These are phyloP conservation scores for Martensiomyces pterosporus DNA, from an alignment of 192 early-diverging fungal genomes.

Conservation along the genomic window DNA sequence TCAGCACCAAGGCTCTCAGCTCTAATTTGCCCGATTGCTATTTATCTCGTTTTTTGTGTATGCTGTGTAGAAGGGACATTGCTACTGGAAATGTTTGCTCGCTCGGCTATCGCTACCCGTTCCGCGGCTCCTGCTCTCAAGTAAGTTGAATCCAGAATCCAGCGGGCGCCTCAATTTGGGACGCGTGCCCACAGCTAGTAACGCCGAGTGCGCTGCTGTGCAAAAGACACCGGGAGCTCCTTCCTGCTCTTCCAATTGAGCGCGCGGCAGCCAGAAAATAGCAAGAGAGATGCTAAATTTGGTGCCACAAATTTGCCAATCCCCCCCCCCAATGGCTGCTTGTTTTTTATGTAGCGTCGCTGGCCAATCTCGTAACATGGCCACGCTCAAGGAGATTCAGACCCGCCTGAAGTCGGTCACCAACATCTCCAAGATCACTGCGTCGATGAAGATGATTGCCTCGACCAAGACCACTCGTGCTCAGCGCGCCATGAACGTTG, in stretches of 20 bases:
- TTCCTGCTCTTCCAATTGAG: too few relatives aligned
- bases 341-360: constrained; percentile 43
- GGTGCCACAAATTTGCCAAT: too few relatives aligned
- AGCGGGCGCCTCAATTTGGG: background rate
- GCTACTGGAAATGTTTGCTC: constrained; percentile 40
- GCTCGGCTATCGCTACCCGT: constrained; percentile 40
- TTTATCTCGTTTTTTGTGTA: constrained; percentile 2
- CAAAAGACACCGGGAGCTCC: background rate
- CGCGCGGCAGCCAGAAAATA: too few relatives aligned
- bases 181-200: too few relatives aligned
- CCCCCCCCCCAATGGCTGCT: too few relatives aligned
- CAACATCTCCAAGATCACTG: constrained; percentile 99
- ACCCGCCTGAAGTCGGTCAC: constrained; percentile 91
- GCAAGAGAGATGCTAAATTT: background rate
- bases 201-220: background rate
- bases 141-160: constrained; percentile 16
- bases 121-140: constrained; percentile 29
- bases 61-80: constrained; percentile 10
- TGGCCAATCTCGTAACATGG: constrained; percentile 86
- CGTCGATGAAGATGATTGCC: constrained; percentile 99
- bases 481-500: constrained; percentile 84
- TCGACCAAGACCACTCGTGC: constrained; percentile 92
- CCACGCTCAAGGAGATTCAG: constrained; percentile 92
- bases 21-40: background rate
- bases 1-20: too few relatives aligned